phyloP scores from a whole-genome alignment of 495 filamentous ascomycete genomes.

The Aspergillus taichungensis region DNA sequence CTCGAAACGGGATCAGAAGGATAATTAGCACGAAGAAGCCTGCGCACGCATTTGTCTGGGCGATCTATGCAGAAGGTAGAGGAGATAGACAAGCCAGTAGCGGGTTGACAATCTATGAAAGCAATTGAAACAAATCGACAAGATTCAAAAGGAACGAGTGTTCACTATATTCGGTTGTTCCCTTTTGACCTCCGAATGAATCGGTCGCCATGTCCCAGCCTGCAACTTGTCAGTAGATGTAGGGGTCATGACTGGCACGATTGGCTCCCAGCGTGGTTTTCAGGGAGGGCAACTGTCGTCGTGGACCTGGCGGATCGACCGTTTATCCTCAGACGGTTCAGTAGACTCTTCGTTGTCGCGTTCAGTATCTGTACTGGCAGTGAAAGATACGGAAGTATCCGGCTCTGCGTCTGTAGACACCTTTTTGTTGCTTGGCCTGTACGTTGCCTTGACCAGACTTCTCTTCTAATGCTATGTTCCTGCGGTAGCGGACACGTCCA shows the following conservation, averaged over 20 bases:
- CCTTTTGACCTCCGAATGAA: slow-evolving; percentile 7
- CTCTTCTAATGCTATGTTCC: no score
- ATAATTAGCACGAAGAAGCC: slow-evolving; percentile 71
- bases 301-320: slow-evolving; percentile 13
- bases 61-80: not conserved
- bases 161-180: no score
- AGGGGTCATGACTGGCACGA: slow-evolving; percentile 7
- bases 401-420: no score
- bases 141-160: no score
- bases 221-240: slow-evolving; percentile 15
- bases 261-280: slow-evolving; percentile 6
- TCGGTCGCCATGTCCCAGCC: slow-evolving; percentile 15
- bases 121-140: no score
- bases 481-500: no score
- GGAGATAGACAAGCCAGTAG: slow-evolving; percentile 45
- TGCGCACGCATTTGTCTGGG: not conserved
- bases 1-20: slow-evolving; percentile 60
- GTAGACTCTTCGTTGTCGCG: no score
- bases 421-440: no score
- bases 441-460: no score
- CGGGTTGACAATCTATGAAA: no score
- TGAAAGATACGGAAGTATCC: no score
- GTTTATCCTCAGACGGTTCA: not conserved
- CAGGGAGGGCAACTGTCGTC: slow-evolving; percentile 15
- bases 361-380: no score